Evolutionary conservation across 495 filamentous ascomycete species (phyloP).

Genomic region (Talaromyces stipitatus): DNA sequence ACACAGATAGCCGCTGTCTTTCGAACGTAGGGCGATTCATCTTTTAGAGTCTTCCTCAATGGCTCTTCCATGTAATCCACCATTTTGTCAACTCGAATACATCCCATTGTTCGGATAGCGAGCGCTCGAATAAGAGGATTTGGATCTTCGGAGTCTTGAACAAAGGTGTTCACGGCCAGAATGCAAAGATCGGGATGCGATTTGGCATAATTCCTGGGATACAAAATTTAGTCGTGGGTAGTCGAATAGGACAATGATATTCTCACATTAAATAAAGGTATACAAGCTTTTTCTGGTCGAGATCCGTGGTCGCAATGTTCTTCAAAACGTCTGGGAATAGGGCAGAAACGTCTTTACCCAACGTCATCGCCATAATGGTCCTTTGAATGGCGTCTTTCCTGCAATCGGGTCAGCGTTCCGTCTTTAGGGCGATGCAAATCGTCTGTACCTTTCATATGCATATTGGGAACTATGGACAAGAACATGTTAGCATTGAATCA

Average conservation of each 20-base stretch:
- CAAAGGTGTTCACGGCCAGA: slow-evolving; percentile 97
- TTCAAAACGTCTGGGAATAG: slow-evolving; percentile 98
- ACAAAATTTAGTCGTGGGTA: not conserved
- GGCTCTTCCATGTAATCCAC: slow-evolving; percentile 99
- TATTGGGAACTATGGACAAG: slow-evolving; percentile 67
- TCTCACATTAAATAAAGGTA: slow-evolving; percentile 95
- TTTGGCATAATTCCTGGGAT: slow-evolving; percentile 93
- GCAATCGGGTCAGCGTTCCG: slow-evolving; percentile 19
- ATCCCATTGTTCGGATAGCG: slow-evolving; percentile 98
- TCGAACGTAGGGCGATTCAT: slow-evolving; percentile 96
- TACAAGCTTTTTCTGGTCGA: slow-evolving; percentile 99
- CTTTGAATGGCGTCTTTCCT: slow-evolving; percentile 98
- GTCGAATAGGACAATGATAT: not conserved
- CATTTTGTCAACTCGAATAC: slow-evolving; percentile 98
- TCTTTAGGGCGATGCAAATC: not conserved
- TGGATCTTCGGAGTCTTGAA: slow-evolving; percentile 97
- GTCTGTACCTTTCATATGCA: slow-evolving; percentile 79
- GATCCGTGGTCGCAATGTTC: slow-evolving; percentile 90
- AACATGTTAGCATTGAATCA: slow-evolving; percentile 18
- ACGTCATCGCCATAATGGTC: slow-evolving; percentile 99
- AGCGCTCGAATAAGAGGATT: slow-evolving; percentile 93
- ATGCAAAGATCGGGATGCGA: slow-evolving; percentile 99
- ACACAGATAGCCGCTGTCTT: slow-evolving; percentile 98
- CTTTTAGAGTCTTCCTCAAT: slow-evolving; percentile 87
- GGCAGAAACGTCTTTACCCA: slow-evolving; percentile 96